A percentile compares a stretch with the other conserved stretches of the same genome.
Evolutionary conservation across 2,329 filamentous ascomycete species (phyloP).

Genomic region (Pseudocercospora cruenta): DNA sequence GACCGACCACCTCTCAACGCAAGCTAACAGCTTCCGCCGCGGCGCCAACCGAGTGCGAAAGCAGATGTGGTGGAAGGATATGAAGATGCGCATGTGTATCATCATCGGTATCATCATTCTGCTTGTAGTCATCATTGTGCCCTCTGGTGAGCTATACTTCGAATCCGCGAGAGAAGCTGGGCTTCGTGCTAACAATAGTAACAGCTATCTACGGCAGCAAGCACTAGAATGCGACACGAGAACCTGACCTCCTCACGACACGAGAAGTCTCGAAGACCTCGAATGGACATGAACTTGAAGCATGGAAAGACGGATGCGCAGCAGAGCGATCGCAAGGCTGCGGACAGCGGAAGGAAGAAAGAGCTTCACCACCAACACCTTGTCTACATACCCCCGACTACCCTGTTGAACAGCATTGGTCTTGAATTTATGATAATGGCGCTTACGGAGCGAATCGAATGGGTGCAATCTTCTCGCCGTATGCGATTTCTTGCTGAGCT

Average conservation of each 20-base stretch:
- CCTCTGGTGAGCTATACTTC: slow-evolving; percentile 65
- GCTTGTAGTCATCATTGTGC: slow-evolving; percentile 91
- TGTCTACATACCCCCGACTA: slow-evolving; percentile 23
- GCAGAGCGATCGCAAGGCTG: slow-evolving; percentile 9
- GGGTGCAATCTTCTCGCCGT: slow-evolving; percentile 15
- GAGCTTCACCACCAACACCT: neutral
- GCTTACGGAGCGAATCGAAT: slow-evolving; percentile 27
- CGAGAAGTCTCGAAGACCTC: slow-evolving; percentile 7
- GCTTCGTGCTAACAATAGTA: neutral
- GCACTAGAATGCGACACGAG: slow-evolving; percentile 21
- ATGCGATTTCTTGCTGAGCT: neutral
- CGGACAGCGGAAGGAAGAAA: slow-evolving; percentile 7
- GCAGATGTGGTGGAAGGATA: slow-evolving; percentile 99
- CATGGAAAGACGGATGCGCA: slow-evolving; percentile 16
- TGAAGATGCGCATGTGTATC: slow-evolving; percentile 99
- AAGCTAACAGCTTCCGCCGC: slow-evolving; percentile 91
- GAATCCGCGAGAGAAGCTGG: neutral
- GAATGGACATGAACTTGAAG: slow-evolving; percentile 18
- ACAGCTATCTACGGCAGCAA: slow-evolving; percentile 31
- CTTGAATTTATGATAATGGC: slow-evolving; percentile 27
- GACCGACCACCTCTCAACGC: slow-evolving; percentile 88
- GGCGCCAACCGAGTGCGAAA: slow-evolving; percentile 91
- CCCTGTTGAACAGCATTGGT: slow-evolving; percentile 23
- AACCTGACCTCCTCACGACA: slow-evolving; percentile 3
- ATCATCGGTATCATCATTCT: slow-evolving; percentile 89